A percentile compares a stretch with the other conserved stretches of the same genome.
Conservation (phyloP, 805 yeast genomes). For the Komagataella pseudopastoris region DNA sequence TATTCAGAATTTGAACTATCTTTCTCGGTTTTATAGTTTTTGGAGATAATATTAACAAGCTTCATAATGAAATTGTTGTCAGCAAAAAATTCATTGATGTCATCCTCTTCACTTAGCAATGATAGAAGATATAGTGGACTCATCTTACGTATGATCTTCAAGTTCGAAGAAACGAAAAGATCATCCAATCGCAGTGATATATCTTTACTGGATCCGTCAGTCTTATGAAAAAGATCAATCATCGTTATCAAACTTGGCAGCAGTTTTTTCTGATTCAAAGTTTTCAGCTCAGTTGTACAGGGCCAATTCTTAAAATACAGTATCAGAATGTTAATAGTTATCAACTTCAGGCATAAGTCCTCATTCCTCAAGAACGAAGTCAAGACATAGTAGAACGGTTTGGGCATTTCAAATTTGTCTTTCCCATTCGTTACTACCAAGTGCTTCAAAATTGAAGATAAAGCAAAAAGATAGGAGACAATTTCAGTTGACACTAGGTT, state of each 20-base stretch:
- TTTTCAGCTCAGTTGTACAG: constrained; percentile 4
- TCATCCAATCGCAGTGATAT: constrained; percentile 3
- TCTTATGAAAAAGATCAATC: constrained; percentile 4
- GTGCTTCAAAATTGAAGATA: constrained; percentile 10
- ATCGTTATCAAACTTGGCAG: constrained; percentile 12
- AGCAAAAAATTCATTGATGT: constrained; percentile 19
- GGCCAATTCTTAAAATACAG: constrained; percentile 11
- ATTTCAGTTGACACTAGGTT: constrained; percentile 8
- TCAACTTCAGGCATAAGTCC: constrained; percentile 10
- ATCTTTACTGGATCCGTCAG: not conserved
- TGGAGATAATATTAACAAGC: constrained; percentile 16
- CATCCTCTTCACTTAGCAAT: constrained; percentile 19
- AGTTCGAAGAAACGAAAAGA: constrained; percentile 9
- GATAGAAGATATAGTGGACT: constrained; percentile 21
- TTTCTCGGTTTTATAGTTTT: constrained; percentile 10
- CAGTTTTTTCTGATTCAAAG: constrained; percentile 10
- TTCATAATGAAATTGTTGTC: constrained; percentile 18
- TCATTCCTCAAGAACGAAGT: constrained; percentile 12
- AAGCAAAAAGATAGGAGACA: constrained; percentile 13
- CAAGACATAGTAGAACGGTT: constrained; percentile 14
- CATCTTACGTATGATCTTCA: constrained; percentile 12
- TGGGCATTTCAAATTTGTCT: constrained; percentile 6
- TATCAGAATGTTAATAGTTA: constrained; percentile 15
- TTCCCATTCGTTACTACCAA: not conserved
- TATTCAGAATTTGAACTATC: constrained; percentile 1